Percentiles rank a stretch among this genome's conserved stretches.
phyloP scores from a whole-genome alignment of 1,139 yeast genomes.

The Trichomonascaceae sp. region DNA sequence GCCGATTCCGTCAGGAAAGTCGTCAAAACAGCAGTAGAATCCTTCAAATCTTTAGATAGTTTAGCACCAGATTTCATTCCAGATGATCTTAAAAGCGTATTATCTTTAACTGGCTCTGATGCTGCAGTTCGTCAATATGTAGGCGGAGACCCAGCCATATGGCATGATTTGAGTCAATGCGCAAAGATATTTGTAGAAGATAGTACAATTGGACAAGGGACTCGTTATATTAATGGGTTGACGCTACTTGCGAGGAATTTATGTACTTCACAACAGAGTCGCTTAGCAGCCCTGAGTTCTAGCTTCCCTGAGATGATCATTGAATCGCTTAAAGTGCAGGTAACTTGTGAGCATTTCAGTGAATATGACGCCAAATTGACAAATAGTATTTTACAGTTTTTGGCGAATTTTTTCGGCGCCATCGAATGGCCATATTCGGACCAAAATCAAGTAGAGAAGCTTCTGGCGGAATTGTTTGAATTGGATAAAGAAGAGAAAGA shows the following conservation, averaged over 20 bases:
- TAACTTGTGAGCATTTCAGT: neutral
- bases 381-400: constrained; percentile 16
- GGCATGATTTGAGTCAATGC: neutral
- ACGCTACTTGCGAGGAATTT: constrained; percentile 21
- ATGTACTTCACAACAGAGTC: constrained; percentile 18
- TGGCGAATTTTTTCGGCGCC: constrained; percentile 15
- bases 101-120: constrained; percentile 3
- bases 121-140: neutral
- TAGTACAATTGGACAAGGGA: neutral
- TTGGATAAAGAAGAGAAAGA: neutral
- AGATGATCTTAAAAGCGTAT: constrained; percentile 1
- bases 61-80: constrained; percentile 3
- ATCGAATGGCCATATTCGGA: neutral
- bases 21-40: neutral
- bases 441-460: neutral
- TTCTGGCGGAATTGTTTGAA: neutral
- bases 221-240: constrained; percentile 20
- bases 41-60: neutral
- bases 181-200: neutral
- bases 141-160: neutral
- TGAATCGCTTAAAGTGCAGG: neutral
- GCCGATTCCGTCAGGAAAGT: neutral
- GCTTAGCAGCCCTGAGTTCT: constrained; percentile 12
- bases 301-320: neutral
- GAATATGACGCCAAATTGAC: constrained; percentile 15